Conservation (phyloP, 768 basidiomycete genomes). For the Hygrophorus russula region DNA sequence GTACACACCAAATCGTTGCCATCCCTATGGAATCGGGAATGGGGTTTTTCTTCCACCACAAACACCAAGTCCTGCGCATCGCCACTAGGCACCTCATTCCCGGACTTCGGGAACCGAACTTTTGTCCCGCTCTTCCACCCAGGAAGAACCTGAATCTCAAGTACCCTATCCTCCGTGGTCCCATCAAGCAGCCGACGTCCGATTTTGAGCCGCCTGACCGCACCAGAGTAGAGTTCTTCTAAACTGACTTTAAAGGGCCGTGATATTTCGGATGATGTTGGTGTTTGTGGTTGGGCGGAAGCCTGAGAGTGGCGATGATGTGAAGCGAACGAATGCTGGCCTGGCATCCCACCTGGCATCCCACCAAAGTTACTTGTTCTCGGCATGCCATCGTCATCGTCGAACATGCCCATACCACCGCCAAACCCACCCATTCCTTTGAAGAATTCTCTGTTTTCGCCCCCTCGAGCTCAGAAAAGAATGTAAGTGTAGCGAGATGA, state of each 20-base stretch:
- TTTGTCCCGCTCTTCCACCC: conserved; percentile 98
- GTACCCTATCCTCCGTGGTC: conserved; percentile 71
- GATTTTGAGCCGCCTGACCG: conserved; percentile 83
- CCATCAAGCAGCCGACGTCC: conserved; percentile 65
- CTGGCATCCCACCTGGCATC: conserved; percentile 46
- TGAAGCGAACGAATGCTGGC: conserved; percentile 6
- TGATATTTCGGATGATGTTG: conserved; percentile 48
- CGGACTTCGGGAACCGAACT: conserved; percentile 78
- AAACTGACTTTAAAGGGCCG: conserved; percentile 79
- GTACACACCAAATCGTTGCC: conserved; percentile 68
- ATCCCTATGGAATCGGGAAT: conserved; percentile 62
- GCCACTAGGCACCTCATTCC: conserved; percentile 61
- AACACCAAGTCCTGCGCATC: conserved; percentile 90
- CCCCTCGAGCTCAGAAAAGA: not conserved
- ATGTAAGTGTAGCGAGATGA: not conserved
- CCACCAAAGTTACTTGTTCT: conserved; percentile 29
- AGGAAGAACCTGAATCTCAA: conserved; percentile 70
- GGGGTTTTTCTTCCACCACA: conserved; percentile 91
- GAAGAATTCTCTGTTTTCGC: conserved; percentile 33
- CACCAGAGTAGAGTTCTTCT: conserved; percentile 77
- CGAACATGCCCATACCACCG: conserved; percentile 21
- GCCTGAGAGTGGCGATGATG: conserved; percentile 14
- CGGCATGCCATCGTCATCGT: conserved; percentile 36
- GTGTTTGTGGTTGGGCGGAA: conserved; percentile 19
- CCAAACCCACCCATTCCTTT: conserved; percentile 30